Percentiles rank a stretch among this genome's conserved stretches.
These are phyloP conservation scores for Debaryomyces castellii DNA, from an alignment of 805 yeast genomes.

Conservation along the genomic window DNA sequence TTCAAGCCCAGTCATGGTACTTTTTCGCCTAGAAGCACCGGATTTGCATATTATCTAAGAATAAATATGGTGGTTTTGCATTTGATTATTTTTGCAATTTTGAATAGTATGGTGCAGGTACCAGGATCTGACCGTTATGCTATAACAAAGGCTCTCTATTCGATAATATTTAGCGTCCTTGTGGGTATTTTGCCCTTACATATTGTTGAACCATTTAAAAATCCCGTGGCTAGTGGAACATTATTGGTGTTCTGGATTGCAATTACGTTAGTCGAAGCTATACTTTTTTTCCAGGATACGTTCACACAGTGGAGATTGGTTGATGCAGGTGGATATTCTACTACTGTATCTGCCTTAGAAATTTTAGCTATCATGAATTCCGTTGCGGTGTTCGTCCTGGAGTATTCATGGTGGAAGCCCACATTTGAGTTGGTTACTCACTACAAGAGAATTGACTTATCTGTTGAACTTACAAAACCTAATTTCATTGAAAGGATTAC, in stretches of 20 bases:
- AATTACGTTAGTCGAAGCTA: slow-evolving; percentile 14
- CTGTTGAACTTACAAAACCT: slow-evolving; percentile 17
- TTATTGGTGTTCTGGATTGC: slow-evolving; percentile 32
- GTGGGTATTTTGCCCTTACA: slow-evolving; percentile 25
- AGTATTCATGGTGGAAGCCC: slow-evolving; percentile 39
- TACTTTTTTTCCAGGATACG: slow-evolving; percentile 25
- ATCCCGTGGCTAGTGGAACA: slow-evolving; percentile 18
- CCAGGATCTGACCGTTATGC: slow-evolving; percentile 23
- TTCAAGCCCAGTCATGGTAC: slow-evolving; percentile 14
- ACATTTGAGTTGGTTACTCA: slow-evolving; percentile 33
- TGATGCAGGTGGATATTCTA: slow-evolving; percentile 4
- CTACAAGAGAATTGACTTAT: slow-evolving; percentile 19
- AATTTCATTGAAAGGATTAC: slow-evolving; percentile 40
- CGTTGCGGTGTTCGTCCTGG: slow-evolving; percentile 33
- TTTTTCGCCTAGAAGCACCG: slow-evolving; percentile 20
- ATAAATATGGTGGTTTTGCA: slow-evolving; percentile 18
- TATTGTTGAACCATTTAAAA: slow-evolving; percentile 20
- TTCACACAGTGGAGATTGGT: slow-evolving; percentile 23
- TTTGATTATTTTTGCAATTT: slow-evolving; percentile 10
- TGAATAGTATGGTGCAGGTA: slow-evolving; percentile 14
- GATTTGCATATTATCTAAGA: slow-evolving; percentile 23
- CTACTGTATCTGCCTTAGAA: slow-evolving; percentile 20
- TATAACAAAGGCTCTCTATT: slow-evolving; percentile 15
- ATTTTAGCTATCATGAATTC: slow-evolving; percentile 27
- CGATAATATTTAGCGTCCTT: slow-evolving; percentile 8